phyloP scores from a whole-genome alignment of 331 rosid genomes.

The Cucumis variabilis region DNA sequence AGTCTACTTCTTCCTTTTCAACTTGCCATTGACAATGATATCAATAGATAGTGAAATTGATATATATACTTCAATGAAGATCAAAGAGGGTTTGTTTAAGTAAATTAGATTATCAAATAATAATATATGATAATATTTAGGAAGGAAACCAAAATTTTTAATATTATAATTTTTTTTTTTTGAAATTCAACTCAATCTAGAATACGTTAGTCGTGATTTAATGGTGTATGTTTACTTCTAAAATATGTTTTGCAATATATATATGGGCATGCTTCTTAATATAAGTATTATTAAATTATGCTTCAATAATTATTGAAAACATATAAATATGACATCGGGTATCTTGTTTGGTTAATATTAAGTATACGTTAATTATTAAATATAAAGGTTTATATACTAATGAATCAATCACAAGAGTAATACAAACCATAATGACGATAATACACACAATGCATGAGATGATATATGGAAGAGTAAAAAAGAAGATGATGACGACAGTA shows the following conservation, averaged over 20 bases:
- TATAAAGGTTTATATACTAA: background rate
- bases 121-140: background rate
- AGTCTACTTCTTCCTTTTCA: background rate
- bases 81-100: too few relatives aligned
- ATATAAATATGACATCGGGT: background rate
- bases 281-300: background rate
- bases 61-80: background rate
- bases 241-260: background rate
- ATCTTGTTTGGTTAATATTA: background rate
- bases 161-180: too few relatives aligned
- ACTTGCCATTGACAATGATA: background rate
- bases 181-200: too few relatives aligned
- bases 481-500: background rate
- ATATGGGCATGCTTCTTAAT: too few relatives aligned
- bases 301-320: background rate
- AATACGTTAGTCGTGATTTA: too few relatives aligned
- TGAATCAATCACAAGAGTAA: too few relatives aligned
- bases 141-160: background rate
- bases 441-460: background rate
- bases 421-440: too few relatives aligned
- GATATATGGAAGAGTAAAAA: background rate
- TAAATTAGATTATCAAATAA: background rate
- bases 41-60: background rate
- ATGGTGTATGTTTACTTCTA: background rate
- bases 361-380: background rate